phyloP scores from a whole-genome alignment of 2,329 filamentous ascomycete genomes.

The Lojkania enalia region DNA sequence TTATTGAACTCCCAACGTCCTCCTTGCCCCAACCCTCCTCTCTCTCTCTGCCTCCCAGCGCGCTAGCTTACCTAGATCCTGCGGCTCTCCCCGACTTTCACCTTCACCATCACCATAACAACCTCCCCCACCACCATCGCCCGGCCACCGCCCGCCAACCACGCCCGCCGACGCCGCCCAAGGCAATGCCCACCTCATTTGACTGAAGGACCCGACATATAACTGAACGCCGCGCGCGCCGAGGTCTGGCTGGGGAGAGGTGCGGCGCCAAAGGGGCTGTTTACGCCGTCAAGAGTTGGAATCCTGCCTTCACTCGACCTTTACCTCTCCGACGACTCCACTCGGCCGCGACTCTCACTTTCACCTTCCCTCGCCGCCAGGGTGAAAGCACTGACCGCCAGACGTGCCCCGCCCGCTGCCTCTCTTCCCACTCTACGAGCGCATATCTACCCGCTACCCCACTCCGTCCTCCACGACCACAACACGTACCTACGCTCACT shows the following conservation, averaged over 20 bases:
- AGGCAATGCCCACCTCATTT: not conserved
- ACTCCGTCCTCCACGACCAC: not conserved
- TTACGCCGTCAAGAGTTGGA: conserved; percentile 4
- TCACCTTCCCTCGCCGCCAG: not conserved
- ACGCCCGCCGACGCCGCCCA: not conserved
- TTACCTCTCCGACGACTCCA: not conserved
- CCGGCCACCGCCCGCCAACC: not conserved
- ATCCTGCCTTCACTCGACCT: not conserved
- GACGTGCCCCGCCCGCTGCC: not conserved
- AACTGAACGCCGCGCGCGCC: not conserved
- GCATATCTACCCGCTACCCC: not conserved
- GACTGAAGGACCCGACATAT: not conserved
- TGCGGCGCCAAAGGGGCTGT: not conserved
- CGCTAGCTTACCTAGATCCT: not conserved
- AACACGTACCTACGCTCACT: no score
- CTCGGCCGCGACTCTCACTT: not conserved
- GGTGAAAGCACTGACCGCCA: not conserved
- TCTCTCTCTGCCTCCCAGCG: not conserved
- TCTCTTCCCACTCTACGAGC: not conserved
- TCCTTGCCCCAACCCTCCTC: no score
- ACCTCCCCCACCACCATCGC: not conserved
- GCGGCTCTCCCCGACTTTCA: conserved; percentile 1
- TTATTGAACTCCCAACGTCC: no score
- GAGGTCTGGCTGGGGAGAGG: not conserved
- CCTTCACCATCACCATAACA: conserved; percentile 2